Percentiles rank a stretch among this genome's conserved stretches.
Evolutionary conservation across 2,329 filamentous ascomycete species (phyloP).

Genomic region (Fusarium anguioides): DNA sequence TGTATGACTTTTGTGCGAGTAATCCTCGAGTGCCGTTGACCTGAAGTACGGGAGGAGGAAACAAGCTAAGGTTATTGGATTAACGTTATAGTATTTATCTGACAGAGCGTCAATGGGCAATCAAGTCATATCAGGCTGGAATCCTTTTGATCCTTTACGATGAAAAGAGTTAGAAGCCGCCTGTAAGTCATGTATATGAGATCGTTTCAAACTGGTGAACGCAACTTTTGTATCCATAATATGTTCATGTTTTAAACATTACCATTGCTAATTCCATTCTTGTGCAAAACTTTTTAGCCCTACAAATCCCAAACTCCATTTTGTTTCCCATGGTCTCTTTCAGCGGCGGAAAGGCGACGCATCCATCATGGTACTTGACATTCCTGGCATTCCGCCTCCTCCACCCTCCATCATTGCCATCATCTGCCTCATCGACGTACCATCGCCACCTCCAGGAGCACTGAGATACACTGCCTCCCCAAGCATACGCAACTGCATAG

Average conservation of each 20-base stretch:
- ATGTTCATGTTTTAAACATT: not conserved
- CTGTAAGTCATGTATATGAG: no score
- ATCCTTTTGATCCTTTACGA: no score
- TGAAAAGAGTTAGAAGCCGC: no score
- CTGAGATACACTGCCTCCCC: constrained; percentile 54
- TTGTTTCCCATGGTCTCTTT: not conserved
- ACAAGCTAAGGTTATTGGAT: not conserved
- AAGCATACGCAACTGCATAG: constrained; percentile 63
- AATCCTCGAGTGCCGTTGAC: not conserved
- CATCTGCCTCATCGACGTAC: constrained; percentile 38
- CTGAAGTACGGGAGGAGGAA: not conserved
- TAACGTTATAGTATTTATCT: not conserved
- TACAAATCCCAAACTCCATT: not conserved
- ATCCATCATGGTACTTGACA: constrained; percentile 1
- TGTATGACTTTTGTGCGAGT: constrained; percentile 1
- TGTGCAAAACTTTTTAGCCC: no score
- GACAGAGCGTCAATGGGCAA: not conserved
- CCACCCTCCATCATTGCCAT: constrained; percentile 40
- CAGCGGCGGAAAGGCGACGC: not conserved
- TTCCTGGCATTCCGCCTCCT: not conserved
- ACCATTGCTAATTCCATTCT: not conserved
- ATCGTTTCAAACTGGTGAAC: no score
- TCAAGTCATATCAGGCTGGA: not conserved
- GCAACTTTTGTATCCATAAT: no score
- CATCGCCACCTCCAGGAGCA: constrained; percentile 46